Percentiles rank a stretch among this genome's conserved stretches.
phyloP scores from a whole-genome alignment of 2,329 filamentous ascomycete species.

The Fusarium oligoseptatum region DNA sequence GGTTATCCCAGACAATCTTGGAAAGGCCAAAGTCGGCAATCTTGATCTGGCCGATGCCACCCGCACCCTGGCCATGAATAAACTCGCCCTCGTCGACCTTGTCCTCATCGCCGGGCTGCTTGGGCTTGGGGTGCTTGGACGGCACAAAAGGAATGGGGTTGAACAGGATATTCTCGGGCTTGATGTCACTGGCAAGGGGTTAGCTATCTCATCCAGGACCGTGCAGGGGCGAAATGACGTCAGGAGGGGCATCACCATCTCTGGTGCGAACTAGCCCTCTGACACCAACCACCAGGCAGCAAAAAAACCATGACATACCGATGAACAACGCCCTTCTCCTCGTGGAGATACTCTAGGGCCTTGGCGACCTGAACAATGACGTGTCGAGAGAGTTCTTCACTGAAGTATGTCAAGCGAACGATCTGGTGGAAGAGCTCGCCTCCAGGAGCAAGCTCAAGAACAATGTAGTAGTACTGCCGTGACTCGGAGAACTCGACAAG shows the following conservation, averaged over 20 bases:
- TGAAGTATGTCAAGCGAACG: slow-evolving; percentile 97
- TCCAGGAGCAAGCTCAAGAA: slow-evolving; percentile 93
- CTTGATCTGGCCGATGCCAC: slow-evolving; percentile 95
- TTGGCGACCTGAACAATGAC: slow-evolving; percentile 97
- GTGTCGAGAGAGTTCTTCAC: slow-evolving; percentile 92
- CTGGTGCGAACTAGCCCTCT: slow-evolving; percentile 1
- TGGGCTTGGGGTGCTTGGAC: slow-evolving; percentile 83
- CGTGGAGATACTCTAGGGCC: slow-evolving; percentile 92
- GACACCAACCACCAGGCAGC: slow-evolving; percentile 3
- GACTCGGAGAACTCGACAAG: slow-evolving; percentile 95
- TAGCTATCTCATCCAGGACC: slow-evolving; percentile 33
- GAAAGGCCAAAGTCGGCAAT: slow-evolving; percentile 98
- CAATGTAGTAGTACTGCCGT: slow-evolving; percentile 95
- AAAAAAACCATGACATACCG: slow-evolving; percentile 72
- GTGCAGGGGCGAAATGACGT: slow-evolving; percentile 45
- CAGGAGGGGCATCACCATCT: slow-evolving; percentile 45
- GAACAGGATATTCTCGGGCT: slow-evolving; percentile 97
- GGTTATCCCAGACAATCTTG: slow-evolving; percentile 97
- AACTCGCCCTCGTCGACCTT: slow-evolving; percentile 98
- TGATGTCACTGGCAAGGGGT: slow-evolving; percentile 81
- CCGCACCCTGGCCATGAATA: slow-evolving; percentile 81
- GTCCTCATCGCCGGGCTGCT: slow-evolving; percentile 90
- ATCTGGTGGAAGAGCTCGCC: slow-evolving; percentile 99
- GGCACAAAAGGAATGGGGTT: slow-evolving; percentile 87
- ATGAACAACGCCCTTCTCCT: slow-evolving; percentile 95